Base-by-base conservation (phyloP, 176 grass and related monocot species). In the Zea luxurians region DNA sequence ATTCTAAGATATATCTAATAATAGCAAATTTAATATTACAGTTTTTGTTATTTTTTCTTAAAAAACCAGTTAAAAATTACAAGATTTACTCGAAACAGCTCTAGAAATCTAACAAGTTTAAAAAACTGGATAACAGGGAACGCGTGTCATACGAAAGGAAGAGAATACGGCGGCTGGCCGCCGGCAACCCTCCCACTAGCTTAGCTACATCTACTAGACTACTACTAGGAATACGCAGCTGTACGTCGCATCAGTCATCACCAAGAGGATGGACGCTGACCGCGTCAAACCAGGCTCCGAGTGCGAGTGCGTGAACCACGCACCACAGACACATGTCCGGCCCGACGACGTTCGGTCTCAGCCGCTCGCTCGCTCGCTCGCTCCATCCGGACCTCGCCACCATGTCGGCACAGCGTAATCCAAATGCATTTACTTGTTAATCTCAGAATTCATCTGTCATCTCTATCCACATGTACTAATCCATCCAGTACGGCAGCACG, bases 401-500 rank as follows among this genome's bases (percentile, higher is more conserved):
- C 76, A 78, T 78, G 76, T 78, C 63, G 76, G 76, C 76, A 78
- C 62, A 67, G 76, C 76, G 63, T 78, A 55, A 78, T 78, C 76
- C 63, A 3, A 48, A 65, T 52, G 61, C 75, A 21, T 11, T 66
- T 18, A 77, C 38, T 62, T 36, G 62, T 36, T 78, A 74, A n/a
- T 55, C 15, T 52, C 48, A 44, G 11, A 45, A n/a, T 40, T 17
- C 71, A 17, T 27, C 55, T 20, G 35, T 52, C 80, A n/a, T 53
- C 58, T 47, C 4, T 65, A 52, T 65, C 75, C 45, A 7, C 20
- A 11, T 34, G 12, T 59, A 10, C 5, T 27, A 27, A 27, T 36
- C 54, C 47, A 55, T 4, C 1, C 9, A 45, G 9, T 45, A 45
- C 44, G 44, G 8, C 8, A 6, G 13, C 12, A 0, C 4, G 48